Conservation (phyloP, 2,329 filamentous ascomycete genomes). For the Botryosphaeria dothidea region DNA sequence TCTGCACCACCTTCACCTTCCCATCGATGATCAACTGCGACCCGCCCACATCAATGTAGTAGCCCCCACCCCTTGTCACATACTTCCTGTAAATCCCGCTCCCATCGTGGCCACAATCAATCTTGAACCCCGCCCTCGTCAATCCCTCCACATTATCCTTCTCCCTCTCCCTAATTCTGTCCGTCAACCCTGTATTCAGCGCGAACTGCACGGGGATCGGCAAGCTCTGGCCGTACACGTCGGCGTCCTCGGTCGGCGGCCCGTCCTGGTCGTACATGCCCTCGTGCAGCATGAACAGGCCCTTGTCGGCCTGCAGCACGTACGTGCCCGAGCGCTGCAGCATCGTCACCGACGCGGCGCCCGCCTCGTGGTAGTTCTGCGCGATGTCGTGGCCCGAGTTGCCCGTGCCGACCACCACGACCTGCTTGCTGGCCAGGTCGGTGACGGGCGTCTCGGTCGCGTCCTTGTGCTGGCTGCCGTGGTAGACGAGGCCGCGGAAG, state of each 20-base stretch:
- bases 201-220: conserved; percentile 64
- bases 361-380: conserved; percentile 67
- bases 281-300: conserved; percentile 52
- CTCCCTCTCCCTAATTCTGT: conserved; percentile 33
- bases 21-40: conserved; percentile 63
- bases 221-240: conserved; percentile 59
- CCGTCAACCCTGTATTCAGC: conserved; percentile 52
- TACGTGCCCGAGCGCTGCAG: conserved; percentile 68
- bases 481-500: conserved; percentile 63
- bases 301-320: conserved; percentile 60
- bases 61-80: conserved; percentile 65
- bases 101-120: conserved; percentile 59
- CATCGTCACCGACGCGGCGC: conserved; percentile 66
- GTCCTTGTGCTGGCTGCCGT: conserved; percentile 39
- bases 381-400: conserved; percentile 71
- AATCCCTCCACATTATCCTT: conserved; percentile 48
- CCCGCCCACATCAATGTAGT: conserved; percentile 70
- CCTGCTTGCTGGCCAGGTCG: conserved; percentile 56
- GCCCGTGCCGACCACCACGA: conserved; percentile 66
- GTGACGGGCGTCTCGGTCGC: conserved; percentile 55
- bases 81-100: conserved; percentile 64
- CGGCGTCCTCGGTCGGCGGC: conserved; percentile 66
- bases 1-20: conserved; percentile 60
- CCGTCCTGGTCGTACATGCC: conserved; percentile 49
- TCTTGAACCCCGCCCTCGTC: conserved; percentile 59